A percentile compares a stretch with the other conserved stretches of the same genome.
Conservation (phyloP, 148 eudicot genomes). For the Suaeda aralocaspica region DNA sequence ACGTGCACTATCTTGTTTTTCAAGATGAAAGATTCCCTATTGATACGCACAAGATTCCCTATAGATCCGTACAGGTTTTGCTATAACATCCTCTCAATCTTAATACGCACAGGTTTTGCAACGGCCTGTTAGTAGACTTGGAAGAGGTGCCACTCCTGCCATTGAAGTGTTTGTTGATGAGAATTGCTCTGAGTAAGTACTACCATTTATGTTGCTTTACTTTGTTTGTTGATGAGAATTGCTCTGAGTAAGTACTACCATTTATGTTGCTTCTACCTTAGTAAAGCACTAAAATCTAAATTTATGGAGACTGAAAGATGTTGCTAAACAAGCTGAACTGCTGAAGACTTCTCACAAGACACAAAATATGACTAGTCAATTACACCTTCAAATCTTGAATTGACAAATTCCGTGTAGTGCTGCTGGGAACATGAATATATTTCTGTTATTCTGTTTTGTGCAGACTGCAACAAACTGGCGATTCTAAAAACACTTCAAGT, state of each 20-base stretch:
- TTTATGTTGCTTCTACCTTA: neutral
- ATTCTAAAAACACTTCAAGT: slow-evolving; percentile 35
- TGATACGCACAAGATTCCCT: neutral
- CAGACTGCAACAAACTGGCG: slow-evolving; percentile 38
- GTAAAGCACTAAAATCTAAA: too few relatives aligned
- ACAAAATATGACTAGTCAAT: too few relatives aligned
- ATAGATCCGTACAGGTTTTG: too few relatives aligned
- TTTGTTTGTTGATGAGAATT: slow-evolving; percentile 75
- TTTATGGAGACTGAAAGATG: too few relatives aligned
- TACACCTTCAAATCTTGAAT: too few relatives aligned
- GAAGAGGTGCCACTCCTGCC: slow-evolving; percentile 38
- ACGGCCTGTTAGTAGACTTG: slow-evolving; percentile 43
- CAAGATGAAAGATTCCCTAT: neutral
- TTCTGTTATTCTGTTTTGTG: slow-evolving; percentile 8
- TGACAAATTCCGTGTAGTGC: too few relatives aligned
- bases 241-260: slow-evolving; percentile 48
- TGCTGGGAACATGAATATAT: too few relatives aligned
- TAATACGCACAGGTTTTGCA: slow-evolving; percentile 50
- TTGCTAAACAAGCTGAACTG: too few relatives aligned
- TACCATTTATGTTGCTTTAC: neutral
- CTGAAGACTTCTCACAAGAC: too few relatives aligned
- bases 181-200: slow-evolving; percentile 62
- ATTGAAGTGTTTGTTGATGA: slow-evolving; percentile 88
- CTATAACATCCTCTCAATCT: slow-evolving; percentile 6
- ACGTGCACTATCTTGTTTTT: neutral